Percentiles rank a stretch among this genome's conserved stretches.
Conservation (phyloP, 495 filamentous ascomycete genomes). For the Penicillium cataractarum region DNA sequence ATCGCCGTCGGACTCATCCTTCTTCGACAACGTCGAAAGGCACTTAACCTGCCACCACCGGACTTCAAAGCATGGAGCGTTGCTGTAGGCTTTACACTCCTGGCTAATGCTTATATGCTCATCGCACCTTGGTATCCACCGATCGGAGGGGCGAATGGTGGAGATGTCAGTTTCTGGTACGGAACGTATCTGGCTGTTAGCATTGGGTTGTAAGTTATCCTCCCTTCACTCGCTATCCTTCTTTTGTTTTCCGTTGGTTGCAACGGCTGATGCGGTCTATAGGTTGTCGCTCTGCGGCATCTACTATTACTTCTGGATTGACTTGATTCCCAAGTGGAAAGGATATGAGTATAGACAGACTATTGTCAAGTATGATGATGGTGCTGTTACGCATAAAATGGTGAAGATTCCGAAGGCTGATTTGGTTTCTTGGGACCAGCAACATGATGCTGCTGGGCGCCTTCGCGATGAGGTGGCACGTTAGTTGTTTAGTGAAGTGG, state of each 20-base stretch:
- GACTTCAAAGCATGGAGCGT: constrained; percentile 60
- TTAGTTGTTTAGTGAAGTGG: background rate
- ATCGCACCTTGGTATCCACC: constrained; percentile 71
- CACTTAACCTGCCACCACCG: constrained; percentile 43
- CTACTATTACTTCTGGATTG: constrained; percentile 62
- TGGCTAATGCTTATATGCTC: constrained; percentile 59
- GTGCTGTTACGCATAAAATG: constrained; percentile 54
- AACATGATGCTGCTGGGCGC: constrained; percentile 57
- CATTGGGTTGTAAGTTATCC: constrained; percentile 52
- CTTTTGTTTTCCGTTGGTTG: background rate
- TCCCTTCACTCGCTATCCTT: constrained; percentile 7
- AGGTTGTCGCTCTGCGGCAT: constrained; percentile 54
- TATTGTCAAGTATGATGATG: constrained; percentile 50
- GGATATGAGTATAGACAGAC: constrained; percentile 59
- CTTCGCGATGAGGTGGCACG: background rate
- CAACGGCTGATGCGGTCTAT: constrained; percentile 3
- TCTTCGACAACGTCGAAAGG: constrained; percentile 53
- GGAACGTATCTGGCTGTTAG: constrained; percentile 62
- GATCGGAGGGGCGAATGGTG: constrained; percentile 53
- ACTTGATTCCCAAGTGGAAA: constrained; percentile 50
- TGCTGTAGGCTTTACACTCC: constrained; percentile 56
- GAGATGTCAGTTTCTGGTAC: constrained; percentile 70
- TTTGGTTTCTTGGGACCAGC: constrained; percentile 55
- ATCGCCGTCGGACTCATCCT: constrained; percentile 57
- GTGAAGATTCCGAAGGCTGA: constrained; percentile 56